phyloP scores from a whole-genome alignment of 1,284 basidiomycete genomes.

The Pyrrhoderma noxium region DNA sequence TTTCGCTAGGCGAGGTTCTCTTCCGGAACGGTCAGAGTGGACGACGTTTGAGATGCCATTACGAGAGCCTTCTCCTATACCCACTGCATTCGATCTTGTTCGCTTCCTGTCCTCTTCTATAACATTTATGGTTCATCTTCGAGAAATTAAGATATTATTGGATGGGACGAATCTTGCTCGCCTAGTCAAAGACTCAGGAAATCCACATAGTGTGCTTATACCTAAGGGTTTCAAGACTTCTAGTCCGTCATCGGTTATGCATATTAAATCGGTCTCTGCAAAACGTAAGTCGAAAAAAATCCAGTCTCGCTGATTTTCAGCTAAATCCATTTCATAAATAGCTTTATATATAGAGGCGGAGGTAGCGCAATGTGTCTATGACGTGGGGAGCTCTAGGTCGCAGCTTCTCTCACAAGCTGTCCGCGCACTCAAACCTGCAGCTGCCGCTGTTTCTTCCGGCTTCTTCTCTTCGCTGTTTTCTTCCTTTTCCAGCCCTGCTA shows the following conservation, averaged over 20 bases:
- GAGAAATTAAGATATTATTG: conserved; percentile 71
- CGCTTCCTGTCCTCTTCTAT: conserved; percentile 90
- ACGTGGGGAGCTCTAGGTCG: conserved; percentile 61
- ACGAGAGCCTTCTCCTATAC: conserved; percentile 78
- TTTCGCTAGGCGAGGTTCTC: conserved; percentile 67
- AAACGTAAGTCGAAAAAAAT: conserved; percentile 53
- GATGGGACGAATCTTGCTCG: conserved; percentile 74
- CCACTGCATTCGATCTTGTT: conserved; percentile 78
- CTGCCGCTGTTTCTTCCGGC: conserved; percentile 35
- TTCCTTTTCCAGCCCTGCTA: conserved; percentile 42
- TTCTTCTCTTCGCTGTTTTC: conserved; percentile 79
- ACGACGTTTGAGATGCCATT: conserved; percentile 90
- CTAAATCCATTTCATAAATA: conserved; percentile 25
- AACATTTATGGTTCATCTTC: conserved; percentile 86
- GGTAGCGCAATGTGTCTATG: conserved; percentile 78
- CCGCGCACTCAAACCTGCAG: conserved; percentile 27
- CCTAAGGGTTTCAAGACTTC: conserved; percentile 44
- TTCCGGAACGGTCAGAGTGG: conserved; percentile 58
- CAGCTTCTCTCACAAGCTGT: conserved; percentile 29
- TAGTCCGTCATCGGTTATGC: conserved; percentile 56
- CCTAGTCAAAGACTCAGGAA: conserved; percentile 63
- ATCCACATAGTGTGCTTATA: conserved; percentile 44
- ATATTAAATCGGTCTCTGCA: conserved; percentile 54
- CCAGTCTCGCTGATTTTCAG: no score
- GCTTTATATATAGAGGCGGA: conserved; percentile 78